These are phyloP conservation scores for Chaetomium sp. DNA, from an alignment of 2,329 filamentous ascomycete genomes.

Conservation along the genomic window DNA sequence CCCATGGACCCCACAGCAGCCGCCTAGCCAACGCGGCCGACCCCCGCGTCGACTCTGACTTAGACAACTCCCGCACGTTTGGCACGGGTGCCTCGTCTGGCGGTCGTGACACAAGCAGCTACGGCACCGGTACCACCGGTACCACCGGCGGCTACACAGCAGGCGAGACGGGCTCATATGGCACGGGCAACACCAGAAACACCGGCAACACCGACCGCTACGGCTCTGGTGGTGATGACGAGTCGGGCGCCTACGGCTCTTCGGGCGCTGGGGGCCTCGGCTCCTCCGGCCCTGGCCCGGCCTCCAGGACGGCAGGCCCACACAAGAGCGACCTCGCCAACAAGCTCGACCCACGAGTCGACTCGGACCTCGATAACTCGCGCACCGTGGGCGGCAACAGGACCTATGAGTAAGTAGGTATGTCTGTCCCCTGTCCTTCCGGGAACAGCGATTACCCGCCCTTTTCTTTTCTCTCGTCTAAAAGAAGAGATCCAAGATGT, in stretches of 20 bases:
- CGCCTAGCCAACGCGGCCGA: slow-evolving; percentile 41
- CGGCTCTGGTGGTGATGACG: no score
- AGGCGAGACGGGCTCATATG: no score
- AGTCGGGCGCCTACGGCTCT: no score
- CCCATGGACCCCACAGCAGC: slow-evolving; percentile 33
- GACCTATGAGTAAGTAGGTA: slow-evolving; percentile 39
- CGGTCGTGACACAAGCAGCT: no score
- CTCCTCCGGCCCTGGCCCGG: slow-evolving; percentile 28
- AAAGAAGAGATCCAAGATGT: neutral
- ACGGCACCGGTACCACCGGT: no score
- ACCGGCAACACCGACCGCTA: no score
- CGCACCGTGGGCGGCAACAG: slow-evolving; percentile 50
- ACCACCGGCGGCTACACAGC: no score
- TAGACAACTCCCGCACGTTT: slow-evolving; percentile 25
- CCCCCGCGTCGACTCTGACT: slow-evolving; percentile 42
- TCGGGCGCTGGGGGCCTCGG: no score
- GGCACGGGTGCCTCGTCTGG: slow-evolving; percentile 29
- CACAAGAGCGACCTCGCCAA: slow-evolving; percentile 49
- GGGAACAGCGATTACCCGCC: neutral
- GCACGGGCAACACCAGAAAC: no score
- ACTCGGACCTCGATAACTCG: slow-evolving; percentile 48
- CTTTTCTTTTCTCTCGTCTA: neutral
- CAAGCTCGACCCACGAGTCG: slow-evolving; percentile 50
- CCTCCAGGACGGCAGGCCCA: slow-evolving; percentile 42
- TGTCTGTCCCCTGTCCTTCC: neutral